Conservation (phyloP, 345 rosid species). For the Pseudoturritis turrita region DNA sequence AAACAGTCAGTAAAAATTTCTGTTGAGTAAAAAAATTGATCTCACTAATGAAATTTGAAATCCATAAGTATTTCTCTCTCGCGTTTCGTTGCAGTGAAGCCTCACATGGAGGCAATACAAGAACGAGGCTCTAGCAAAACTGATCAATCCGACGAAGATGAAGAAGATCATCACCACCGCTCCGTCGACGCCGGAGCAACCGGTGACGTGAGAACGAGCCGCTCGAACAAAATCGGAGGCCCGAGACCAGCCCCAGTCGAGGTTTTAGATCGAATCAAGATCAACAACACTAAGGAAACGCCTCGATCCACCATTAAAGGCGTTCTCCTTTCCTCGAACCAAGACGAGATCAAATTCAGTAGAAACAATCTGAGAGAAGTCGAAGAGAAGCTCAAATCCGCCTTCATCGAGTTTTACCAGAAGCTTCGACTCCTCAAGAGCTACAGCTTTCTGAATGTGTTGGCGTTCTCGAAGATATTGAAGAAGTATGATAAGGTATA, state of each 20-base stretch:
- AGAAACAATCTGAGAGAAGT: conserved; percentile 48
- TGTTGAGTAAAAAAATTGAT: not conserved
- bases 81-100: conserved; percentile 29
- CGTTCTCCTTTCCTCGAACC: conserved; percentile 34
- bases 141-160: conserved; percentile 13
- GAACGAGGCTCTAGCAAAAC: conserved; percentile 37
- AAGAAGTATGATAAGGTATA: conserved; percentile 68
- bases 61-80: not conserved
- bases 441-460: conserved; percentile 51
- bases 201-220: not conserved
- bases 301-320: conserved; percentile 57
- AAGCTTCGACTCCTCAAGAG: conserved; percentile 76
- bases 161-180: not conserved
- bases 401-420: conserved; percentile 57
- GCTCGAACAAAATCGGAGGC: not conserved
- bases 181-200: too few relatives aligned
- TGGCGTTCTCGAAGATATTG: conserved; percentile 62
- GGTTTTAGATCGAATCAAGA: conserved; percentile 39
- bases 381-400: conserved; percentile 48
- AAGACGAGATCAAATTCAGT: conserved; percentile 39
- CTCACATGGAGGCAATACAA: conserved; percentile 47
- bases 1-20: too few relatives aligned
- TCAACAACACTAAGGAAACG: conserved; percentile 46
- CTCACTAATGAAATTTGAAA: not conserved
- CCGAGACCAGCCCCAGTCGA: conserved; percentile 49